Conservation (phyloP, 2,329 filamentous ascomycete species). For the Cladosporium sp. region DNA sequence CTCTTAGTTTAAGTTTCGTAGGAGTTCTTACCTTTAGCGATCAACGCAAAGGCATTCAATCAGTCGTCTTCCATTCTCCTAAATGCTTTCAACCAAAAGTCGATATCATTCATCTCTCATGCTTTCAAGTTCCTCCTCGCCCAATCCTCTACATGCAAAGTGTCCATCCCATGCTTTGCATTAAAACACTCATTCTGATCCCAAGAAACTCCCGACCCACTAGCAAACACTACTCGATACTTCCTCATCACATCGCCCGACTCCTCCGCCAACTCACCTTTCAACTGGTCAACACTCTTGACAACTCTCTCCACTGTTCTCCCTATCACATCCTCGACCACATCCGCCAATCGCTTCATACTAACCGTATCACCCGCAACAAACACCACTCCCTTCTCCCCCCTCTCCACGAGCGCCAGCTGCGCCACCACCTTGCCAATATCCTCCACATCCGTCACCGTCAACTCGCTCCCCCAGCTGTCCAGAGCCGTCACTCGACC, state of each 20-base stretch:
- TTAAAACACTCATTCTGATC: conserved; percentile 53
- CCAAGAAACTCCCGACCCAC: conserved; percentile 58
- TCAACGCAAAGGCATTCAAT: neutral
- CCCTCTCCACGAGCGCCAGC: conserved; percentile 42
- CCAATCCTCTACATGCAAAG: conserved; percentile 43
- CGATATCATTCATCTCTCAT: neutral
- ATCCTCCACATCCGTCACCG: conserved; percentile 59
- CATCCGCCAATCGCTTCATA: conserved; percentile 48
- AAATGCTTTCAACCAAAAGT: too few species aligned
- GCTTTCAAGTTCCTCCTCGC: conserved; percentile 18
- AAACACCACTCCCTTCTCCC: conserved; percentile 48
- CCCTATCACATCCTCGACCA: conserved; percentile 44
- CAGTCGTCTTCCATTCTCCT: neutral
- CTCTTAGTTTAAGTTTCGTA: neutral
- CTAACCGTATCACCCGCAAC: conserved; percentile 60
- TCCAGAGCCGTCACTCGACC: conserved; percentile 45
- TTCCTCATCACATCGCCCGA: conserved; percentile 51
- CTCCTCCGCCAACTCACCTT: conserved; percentile 43
- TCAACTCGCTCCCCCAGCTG: conserved; percentile 59
- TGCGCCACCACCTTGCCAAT: conserved; percentile 60
- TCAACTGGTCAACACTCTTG: conserved; percentile 47
- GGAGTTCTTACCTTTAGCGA: neutral
- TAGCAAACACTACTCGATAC: conserved; percentile 59
- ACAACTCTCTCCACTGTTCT: conserved; percentile 45
- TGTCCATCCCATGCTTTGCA: conserved; percentile 42